Conservation (phyloP, 192 early-diverging fungal species). For the Coemansia sp. region DNA sequence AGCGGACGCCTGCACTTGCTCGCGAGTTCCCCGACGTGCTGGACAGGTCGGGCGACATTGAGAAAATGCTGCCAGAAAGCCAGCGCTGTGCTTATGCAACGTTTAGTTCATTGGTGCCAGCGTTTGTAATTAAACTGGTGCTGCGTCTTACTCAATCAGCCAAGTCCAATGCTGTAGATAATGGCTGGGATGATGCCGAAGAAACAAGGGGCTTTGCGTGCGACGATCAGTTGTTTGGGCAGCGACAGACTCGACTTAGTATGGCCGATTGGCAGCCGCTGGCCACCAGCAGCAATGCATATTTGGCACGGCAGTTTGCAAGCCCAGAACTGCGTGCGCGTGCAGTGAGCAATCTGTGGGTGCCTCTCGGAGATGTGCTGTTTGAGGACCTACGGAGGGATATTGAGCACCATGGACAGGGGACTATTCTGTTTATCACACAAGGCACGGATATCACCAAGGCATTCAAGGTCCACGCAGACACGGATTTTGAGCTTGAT, state of each 20-base stretch:
- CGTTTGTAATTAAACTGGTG: constrained; percentile 3
- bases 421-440: constrained; percentile 40
- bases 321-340: constrained; percentile 25
- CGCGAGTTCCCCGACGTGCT: constrained; percentile 38
- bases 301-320: constrained; percentile 24
- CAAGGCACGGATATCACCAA: constrained; percentile 25
- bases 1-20: constrained; percentile 24
- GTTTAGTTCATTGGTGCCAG: constrained; percentile 42
- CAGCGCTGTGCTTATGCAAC: constrained; percentile 21
- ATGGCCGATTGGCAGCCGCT: constrained; percentile 1
- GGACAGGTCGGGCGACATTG: constrained; percentile 1
- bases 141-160: constrained; percentile 14
- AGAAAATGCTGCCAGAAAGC: background rate
- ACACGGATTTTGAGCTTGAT: constrained; percentile 21
- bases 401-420: constrained; percentile 32
- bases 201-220: background rate
- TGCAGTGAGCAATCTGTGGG: constrained; percentile 42
- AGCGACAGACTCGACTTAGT: background rate
- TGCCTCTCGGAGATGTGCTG: constrained; percentile 30
- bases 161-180: background rate
- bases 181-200: constrained; percentile 1
- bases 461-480: constrained; percentile 12
- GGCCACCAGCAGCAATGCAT: background rate
- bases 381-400: constrained; percentile 28
- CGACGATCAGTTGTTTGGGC: background rate